A percentile compares a stretch with the other conserved stretches of the same genome.
Evolutionary conservation across 495 filamentous ascomycete species (phyloP).

Genomic region (Aspergillus diversus): DNA sequence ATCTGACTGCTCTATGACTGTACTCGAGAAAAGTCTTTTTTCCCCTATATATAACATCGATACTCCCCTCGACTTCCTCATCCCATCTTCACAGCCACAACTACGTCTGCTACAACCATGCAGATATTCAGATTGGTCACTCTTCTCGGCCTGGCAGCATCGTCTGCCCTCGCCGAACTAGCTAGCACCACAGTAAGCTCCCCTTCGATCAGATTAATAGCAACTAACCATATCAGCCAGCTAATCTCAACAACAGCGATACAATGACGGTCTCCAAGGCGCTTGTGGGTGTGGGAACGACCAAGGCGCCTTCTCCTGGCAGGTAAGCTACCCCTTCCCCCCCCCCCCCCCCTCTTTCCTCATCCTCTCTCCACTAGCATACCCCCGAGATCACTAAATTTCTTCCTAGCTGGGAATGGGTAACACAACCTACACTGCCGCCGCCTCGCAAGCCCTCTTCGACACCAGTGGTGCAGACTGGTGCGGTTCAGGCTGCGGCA

Average conservation of each 20-base stretch:
- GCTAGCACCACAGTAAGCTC: constrained; percentile 13
- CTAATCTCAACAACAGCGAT: constrained; percentile 10
- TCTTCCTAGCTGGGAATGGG: neutral
- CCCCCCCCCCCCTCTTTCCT: neutral
- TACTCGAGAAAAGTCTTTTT: too few species aligned
- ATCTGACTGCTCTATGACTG: too few species aligned
- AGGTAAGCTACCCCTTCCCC: neutral
- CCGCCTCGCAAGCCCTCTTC: constrained; percentile 15
- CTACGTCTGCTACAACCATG: neutral
- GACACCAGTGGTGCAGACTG: constrained; percentile 7
- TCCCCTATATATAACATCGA: too few species aligned
- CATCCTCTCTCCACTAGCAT: neutral
- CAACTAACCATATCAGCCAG: neutral
- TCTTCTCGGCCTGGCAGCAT: neutral
- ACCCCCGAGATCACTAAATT: neutral
- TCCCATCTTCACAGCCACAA: neutral
- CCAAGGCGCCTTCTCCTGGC: constrained; percentile 14
- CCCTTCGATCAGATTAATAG: neutral
- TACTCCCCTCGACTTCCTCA: too few species aligned
- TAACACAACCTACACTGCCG: constrained; percentile 10
- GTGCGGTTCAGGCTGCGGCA: constrained; percentile 20
- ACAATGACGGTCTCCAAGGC: constrained; percentile 19
- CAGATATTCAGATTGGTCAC: neutral
- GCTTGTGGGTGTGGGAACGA: constrained; percentile 18
- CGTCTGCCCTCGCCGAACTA: neutral